Base-by-base conservation (phyloP, 169 alveolate genomes). In the Plasmodium relictum region DNA sequence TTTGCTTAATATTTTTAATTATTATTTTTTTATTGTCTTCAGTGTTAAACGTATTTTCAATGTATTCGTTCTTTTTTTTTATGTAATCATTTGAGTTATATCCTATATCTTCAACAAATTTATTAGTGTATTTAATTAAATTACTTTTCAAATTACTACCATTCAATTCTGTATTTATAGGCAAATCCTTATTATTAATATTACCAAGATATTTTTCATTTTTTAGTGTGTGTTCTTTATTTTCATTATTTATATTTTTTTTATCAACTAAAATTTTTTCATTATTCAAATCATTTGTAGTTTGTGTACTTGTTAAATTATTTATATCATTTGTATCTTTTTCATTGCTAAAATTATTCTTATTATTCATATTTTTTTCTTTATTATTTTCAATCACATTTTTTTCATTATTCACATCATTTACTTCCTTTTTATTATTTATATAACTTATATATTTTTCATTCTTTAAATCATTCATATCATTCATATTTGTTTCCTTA, bases 1-100 rank as follows among this genome's bases (percentile, higher is more conserved):
- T 42, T 2, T 63, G 7, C 8, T 65, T 20, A 0, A 24, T 66
- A 39, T 42, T 44, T 16, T 37, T 37, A 24, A 78, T 78, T 52
- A 78, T 37, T 22, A 78, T 72, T 44, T 42, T 50, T 78, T 78
- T 78, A 42, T 31, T 78, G 24, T 42, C 50, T 14, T 54, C 69
- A 8, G 2, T 26, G 50, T 8, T 20, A 20, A 45, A 20, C 2
- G 12, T 62, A 2, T 48, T 48, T 48, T 10, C 58, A 2, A 48
- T 2, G 5, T 48, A 10, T 2, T 48, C 5, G 12, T 48, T 48
- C 16, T 48, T 4, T 48, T 48, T 48, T 48, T 48, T 48, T 48
- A 9, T 14, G 16, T 48, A 9, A 2, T 48, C 6, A 48, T 9
- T 48, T 9, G 1, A 4, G 12, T 10, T 9, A 2, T 14, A 0